Evolutionary conservation across 2,329 filamentous ascomycete genomes (phyloP), one percentile per base, ranked within the genome.

Genomic region (Atkinsonella texensis): DNA sequence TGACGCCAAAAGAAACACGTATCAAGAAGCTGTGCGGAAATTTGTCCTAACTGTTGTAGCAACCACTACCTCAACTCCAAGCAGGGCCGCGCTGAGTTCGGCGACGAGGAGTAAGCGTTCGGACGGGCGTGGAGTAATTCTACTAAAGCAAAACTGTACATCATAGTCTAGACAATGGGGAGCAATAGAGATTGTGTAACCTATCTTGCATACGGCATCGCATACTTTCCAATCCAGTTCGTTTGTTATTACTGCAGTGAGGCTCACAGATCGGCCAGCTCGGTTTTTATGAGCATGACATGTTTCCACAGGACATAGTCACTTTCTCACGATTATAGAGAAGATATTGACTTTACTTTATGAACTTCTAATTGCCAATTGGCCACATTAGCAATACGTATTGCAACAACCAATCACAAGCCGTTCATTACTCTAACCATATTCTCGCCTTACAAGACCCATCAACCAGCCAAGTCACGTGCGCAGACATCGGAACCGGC

Each of bases 61-160:
- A 89, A 89, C 74, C 77, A 89, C 67, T 89, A 85, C 73, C 74
- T 87, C 63, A 87, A 89, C 78, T 88, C 84, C 61, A 89, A 89
- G 79, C 74, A 76, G 52, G 85, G 85, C 49, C 83, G 83, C 60
- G 74, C 74, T 54, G 74, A 77, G 72, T 71, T 72, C 57, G 69
- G 35, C 49, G 71, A 68, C 41, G 67, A 70, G 59, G 72, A 73
- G 63, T 74, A 72, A 68, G 41, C 45, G 40, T n/a, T 13, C 8
- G 41, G 46, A 48, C 44, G 28, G 45, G 44, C 53, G 52, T 48
- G 49, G 38, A 15, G 31, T 45, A 12, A 60, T 63, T 18, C 20
- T 45, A 31, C 47, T n/a, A 38, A 39, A 45, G 42, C 8, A 32
- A 46, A 46, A 51, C 17, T 70, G 68, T 71, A 71, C 63, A 71